Evolutionary conservation across 176 grass and related monocot species (phyloP).

Genomic region (Pontederia crassipes): DNA sequence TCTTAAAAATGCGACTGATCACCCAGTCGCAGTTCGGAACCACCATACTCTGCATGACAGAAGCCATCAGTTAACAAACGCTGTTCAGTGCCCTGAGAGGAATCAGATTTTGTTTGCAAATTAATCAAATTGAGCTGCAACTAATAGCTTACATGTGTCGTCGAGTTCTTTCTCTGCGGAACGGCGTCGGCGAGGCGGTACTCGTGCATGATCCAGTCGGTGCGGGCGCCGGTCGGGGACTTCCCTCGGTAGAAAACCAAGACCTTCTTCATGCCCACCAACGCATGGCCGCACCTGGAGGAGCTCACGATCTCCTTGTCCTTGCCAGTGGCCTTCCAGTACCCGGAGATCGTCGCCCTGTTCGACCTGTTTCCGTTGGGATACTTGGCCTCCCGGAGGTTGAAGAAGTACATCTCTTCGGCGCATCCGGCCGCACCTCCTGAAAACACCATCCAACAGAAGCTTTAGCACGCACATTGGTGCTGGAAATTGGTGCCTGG

Average conservation of each 20-base stretch:
- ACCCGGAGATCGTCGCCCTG: conserved; percentile 20
- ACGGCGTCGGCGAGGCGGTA: conserved; percentile 10
- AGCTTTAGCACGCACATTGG: neutral
- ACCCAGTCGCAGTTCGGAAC: conserved; percentile 18
- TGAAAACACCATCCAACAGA: neutral
- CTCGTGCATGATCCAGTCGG: conserved; percentile 36
- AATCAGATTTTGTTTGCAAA: neutral
- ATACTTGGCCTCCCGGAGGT: conserved; percentile 20
- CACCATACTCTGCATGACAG: conserved; percentile 9
- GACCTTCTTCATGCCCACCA: conserved; percentile 28
- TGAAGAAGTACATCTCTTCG: conserved; percentile 30
- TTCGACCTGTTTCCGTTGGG: conserved; percentile 15
- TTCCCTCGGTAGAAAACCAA: conserved; percentile 32
- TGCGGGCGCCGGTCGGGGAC: conserved; percentile 3
- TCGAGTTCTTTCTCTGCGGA: conserved; percentile 6
- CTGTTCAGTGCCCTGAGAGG: neutral
- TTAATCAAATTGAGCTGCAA: neutral
- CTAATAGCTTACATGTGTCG: neutral
- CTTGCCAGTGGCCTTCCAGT: conserved; percentile 31
- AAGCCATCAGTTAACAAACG: neutral
- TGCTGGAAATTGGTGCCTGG: neutral
- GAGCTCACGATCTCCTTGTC: conserved; percentile 15
- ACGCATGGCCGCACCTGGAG: conserved; percentile 13
- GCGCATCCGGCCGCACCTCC: conserved; percentile 15
- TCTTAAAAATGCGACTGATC: conserved; percentile 35